Conservation (phyloP, 2,329 filamentous ascomycete genomes). For the Passalora sequoiae region DNA sequence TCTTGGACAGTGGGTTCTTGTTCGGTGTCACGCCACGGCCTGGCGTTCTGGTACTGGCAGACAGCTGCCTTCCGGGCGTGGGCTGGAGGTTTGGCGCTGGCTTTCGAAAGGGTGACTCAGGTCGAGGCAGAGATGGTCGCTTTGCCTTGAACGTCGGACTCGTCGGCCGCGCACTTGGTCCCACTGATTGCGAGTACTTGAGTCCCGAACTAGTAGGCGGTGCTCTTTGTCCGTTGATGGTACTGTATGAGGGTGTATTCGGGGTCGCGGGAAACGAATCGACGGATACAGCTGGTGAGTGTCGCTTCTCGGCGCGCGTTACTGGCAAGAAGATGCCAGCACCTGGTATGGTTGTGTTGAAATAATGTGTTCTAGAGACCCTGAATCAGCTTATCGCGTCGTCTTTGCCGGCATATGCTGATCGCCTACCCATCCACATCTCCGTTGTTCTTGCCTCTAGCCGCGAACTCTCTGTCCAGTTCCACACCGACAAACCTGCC, state of each 20-base stretch:
- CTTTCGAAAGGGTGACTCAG: conserved; percentile 73
- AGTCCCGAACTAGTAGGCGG: conserved; percentile 54
- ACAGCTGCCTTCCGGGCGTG: conserved; percentile 56
- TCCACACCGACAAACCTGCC: conserved; percentile 92
- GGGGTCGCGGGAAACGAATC: conserved; percentile 62
- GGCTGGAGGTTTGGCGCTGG: conserved; percentile 54
- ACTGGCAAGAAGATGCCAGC: conserved; percentile 91
- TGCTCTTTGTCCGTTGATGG: conserved; percentile 35
- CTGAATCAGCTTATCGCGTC: too few relatives aligned
- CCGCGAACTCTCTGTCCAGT: conserved; percentile 71
- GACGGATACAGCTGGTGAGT: conserved; percentile 50
- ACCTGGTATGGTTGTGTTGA: conserved; percentile 69
- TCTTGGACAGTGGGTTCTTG: conserved; percentile 34
- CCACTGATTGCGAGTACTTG: conserved; percentile 85
- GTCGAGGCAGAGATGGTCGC: conserved; percentile 74
- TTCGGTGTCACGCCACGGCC: conserved; percentile 42
- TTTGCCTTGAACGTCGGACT: conserved; percentile 68
- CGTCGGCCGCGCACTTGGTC: conserved; percentile 61
- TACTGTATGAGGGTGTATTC: conserved; percentile 57
- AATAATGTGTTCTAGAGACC: conserved; percentile 54
- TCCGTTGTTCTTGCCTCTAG: conserved; percentile 87
- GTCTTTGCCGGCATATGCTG: too few relatives aligned
- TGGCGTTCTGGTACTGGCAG: conserved; percentile 46
- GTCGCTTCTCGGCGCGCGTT: conserved; percentile 68
- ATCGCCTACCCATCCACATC: conserved; percentile 83